phyloP scores from a whole-genome alignment of 2,329 filamentous ascomycete genomes.

The Penicillium sp. region DNA sequence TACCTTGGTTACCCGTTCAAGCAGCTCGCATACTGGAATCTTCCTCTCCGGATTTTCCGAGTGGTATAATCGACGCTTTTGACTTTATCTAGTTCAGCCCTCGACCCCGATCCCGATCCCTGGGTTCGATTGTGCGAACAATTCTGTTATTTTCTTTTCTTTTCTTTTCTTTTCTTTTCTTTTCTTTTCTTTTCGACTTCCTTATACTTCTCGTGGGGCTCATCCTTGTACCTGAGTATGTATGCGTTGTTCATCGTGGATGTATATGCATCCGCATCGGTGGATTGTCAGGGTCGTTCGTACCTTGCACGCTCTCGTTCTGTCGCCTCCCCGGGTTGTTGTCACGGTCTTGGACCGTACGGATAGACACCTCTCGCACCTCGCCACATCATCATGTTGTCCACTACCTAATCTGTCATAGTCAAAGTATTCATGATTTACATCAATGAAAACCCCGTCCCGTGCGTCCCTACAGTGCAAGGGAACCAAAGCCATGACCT shows the following conservation, averaged over 20 bases:
- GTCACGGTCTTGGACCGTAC: background rate
- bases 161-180: background rate
- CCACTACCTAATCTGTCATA: too few species aligned
- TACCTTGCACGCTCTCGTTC: background rate
- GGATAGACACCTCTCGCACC: background rate
- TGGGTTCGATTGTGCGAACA: background rate
- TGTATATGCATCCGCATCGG: background rate
- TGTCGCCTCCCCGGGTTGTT: background rate
- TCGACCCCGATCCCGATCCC: conserved; percentile 13
- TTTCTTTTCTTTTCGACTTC: too few species aligned
- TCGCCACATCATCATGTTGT: background rate
- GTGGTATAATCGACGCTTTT: conserved; percentile 5
- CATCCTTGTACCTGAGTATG: background rate
- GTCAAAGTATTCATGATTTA: background rate
- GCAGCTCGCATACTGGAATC: conserved; percentile 16
- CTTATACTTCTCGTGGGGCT: background rate
- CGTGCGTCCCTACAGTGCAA: conserved; percentile 16
- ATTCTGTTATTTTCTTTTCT: background rate
- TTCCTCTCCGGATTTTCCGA: conserved; percentile 13
- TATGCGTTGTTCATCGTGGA: background rate
- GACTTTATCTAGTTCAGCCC: conserved; percentile 13
- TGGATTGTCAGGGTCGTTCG: conserved; percentile 5
- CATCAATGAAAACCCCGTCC: background rate
- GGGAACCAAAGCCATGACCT: conserved; percentile 8
- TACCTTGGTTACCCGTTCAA: conserved; percentile 17